Base-by-base conservation (phyloP, 352 stramenopile species). In the Phytophthora fragariae region DNA sequence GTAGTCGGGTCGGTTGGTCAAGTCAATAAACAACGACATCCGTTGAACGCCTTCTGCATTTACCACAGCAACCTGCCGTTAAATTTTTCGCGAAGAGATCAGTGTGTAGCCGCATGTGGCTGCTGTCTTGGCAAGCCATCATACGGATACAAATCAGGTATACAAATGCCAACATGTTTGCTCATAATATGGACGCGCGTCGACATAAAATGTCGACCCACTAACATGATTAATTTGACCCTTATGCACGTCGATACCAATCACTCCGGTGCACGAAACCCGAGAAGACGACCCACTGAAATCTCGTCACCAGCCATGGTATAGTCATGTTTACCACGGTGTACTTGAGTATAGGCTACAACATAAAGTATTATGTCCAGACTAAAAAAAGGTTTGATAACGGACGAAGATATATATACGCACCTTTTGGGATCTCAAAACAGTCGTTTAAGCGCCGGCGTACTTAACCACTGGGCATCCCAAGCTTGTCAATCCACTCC, bases 21-120 rank as follows among this genome's bases (percentile, higher is more conserved):
- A 17, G 5, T 64, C 50, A 15, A 68, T 37, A 33, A 17, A 50
- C n/a, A n/a, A n/a, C n/a, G n/a, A n/a, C n/a, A n/a, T n/a, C n/a
- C n/a, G n/a, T n/a, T n/a, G 58, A 73, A 68, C 4, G 6, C 58
- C 53, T 0, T 33, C 50, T 2, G 19, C 1, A 15, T 73, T 73
- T 5, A 73, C 37, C 5, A 60, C 31, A 27, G 1, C 24, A 27
- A 27, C 24, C 24, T 27, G 1, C 24, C 2, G 24, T 27, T 2
- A 27, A 27, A 27, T 27, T 1, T 27, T 27, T 27, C 2, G 24
- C 2, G 24, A 27, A 27, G 24, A 27, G 24, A 27, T 27, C 24
- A 2, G 24, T 27, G 24, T 27, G 24, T 27, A 27, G 24, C 24
- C 24, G 24, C 24, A 27, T 27, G 24, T 2, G 24, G 1, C 24